Evolutionary conservation across 2,329 filamentous ascomycete genomes (phyloP).

Genomic region (Colletotrichum godetiae): DNA sequence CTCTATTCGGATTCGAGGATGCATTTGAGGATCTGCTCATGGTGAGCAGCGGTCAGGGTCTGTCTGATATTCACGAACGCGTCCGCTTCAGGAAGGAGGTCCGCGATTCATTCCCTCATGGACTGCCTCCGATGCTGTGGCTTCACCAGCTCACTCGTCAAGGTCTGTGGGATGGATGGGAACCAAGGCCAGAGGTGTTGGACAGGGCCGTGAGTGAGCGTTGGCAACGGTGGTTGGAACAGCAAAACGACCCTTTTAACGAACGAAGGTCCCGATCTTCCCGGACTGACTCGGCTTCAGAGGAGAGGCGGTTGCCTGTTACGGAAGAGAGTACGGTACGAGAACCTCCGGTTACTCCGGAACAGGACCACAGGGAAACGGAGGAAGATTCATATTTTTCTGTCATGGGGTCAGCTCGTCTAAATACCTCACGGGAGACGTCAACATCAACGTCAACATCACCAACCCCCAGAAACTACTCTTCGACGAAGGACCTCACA

Average conservation of each 20-base stretch:
- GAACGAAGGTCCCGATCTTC: not conserved
- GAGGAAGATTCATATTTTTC: constrained; percentile 32
- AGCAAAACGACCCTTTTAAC: constrained; percentile 32
- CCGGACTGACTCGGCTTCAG: not conserved
- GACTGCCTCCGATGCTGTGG: constrained; percentile 57
- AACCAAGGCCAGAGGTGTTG: constrained; percentile 28
- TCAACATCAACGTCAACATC: not conserved
- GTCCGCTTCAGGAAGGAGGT: constrained; percentile 51
- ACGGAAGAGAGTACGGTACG: not conserved
- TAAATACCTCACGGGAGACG: constrained; percentile 19
- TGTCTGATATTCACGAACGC: constrained; percentile 53
- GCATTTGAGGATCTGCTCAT: constrained; percentile 68
- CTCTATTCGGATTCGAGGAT: constrained; percentile 63
- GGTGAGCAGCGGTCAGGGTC: constrained; percentile 53
- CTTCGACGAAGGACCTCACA: constrained; percentile 21
- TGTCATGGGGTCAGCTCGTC: constrained; percentile 23
- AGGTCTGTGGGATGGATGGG: constrained; percentile 37
- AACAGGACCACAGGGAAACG: constrained; percentile 21
- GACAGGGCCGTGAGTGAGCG: constrained; percentile 32
- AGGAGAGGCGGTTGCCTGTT: not conserved
- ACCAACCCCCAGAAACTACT: not conserved
- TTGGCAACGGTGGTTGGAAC: constrained; percentile 34
- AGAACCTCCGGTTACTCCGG: not conserved
- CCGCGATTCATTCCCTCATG: constrained; percentile 50
- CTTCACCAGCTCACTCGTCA: constrained; percentile 40